Conservation (phyloP, 371 early-diverging fungal genomes). For the Zychaea mexicana region DNA sequence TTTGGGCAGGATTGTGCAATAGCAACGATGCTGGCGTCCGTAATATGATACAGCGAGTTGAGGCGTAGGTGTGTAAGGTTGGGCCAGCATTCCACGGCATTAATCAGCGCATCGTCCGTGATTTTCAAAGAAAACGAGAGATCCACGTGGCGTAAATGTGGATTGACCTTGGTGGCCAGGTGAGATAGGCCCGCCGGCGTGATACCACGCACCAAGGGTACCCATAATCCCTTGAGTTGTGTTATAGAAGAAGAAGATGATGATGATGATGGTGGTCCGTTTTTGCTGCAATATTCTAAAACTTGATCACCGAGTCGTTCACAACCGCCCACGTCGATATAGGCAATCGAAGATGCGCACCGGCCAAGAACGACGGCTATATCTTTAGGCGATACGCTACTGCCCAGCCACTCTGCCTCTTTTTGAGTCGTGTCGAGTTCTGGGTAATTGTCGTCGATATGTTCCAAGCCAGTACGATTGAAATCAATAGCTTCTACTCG, state of each 20-base stretch:
- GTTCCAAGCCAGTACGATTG: slow-evolving; percentile 36
- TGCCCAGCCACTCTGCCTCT: slow-evolving; percentile 41
- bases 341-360: slow-evolving; percentile 22
- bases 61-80: slow-evolving; percentile 34
- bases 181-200: neutral
- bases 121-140: slow-evolving; percentile 23
- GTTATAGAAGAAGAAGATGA: neutral
- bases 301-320: slow-evolving; percentile 22
- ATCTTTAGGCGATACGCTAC: slow-evolving; percentile 31
- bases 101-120: slow-evolving; percentile 6
- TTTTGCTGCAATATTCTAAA: neutral
- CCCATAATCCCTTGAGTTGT: neutral
- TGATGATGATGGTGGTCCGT: too few relatives aligned
- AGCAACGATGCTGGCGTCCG: slow-evolving; percentile 17
- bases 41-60: slow-evolving; percentile 35
- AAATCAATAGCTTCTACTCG: slow-evolving; percentile 28
- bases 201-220: slow-evolving; percentile 13
- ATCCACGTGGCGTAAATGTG: slow-evolving; percentile 20
- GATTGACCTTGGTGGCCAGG: neutral
- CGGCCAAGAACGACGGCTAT: slow-evolving; percentile 14
- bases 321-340: slow-evolving; percentile 38
- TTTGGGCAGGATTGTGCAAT: slow-evolving; percentile 32
- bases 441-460: slow-evolving; percentile 28
- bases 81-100: slow-evolving; percentile 17
- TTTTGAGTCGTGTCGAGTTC: slow-evolving; percentile 40